Evolutionary conservation across 106 monocot species (phyloP).

Genomic region (Narthecium ossifragum): DNA sequence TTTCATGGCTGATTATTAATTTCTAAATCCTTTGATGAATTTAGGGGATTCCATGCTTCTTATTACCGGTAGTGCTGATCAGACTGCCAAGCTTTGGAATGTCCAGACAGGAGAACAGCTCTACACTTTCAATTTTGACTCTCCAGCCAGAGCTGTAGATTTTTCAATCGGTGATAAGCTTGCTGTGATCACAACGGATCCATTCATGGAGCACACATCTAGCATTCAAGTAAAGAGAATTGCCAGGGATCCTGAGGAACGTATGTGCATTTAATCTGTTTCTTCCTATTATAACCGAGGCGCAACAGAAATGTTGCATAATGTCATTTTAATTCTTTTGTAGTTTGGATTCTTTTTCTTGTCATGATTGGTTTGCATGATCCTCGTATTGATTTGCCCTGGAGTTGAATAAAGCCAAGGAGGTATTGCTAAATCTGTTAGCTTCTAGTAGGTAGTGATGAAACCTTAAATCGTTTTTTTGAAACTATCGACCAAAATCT

Average conservation of each 20-base stretch:
- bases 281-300: too few species aligned
- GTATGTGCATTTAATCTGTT: too few species aligned
- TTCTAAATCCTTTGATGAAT: too few species aligned
- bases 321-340: too few species aligned
- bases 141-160: constrained; percentile 83
- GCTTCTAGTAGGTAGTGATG: too few species aligned
- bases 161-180: constrained; percentile 87
- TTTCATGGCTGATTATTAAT: too few species aligned
- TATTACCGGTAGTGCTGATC: constrained; percentile 81
- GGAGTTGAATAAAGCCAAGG: too few species aligned
- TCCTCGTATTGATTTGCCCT: too few species aligned
- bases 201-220: constrained; percentile 60
- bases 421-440: too few species aligned
- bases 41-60: constrained; percentile 75
- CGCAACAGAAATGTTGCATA: too few species aligned
- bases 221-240: constrained; percentile 87
- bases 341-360: background rate
- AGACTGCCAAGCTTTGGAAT: constrained; percentile 81
- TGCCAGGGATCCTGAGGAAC: constrained; percentile 53
- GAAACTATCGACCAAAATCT: too few species aligned
- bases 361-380: background rate
- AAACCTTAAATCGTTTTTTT: too few species aligned
- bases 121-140: constrained; percentile 68
- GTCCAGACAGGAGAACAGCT: constrained; percentile 73
- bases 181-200: constrained; percentile 71